Evolutionary conservation across 1,139 yeast species (phyloP).

Genomic region (Diutina sp.): DNA sequence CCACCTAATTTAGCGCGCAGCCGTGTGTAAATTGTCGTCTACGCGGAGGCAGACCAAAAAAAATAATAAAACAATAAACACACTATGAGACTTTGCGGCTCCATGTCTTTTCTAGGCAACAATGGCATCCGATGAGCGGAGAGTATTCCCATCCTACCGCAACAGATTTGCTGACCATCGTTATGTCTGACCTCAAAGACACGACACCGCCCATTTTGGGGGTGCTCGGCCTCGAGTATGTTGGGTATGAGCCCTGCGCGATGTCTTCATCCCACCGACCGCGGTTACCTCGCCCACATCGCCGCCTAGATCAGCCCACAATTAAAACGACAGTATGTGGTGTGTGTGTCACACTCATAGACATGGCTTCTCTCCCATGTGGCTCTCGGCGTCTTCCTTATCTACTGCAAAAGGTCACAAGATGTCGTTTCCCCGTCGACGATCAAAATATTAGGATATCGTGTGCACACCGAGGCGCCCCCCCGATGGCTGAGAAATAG

Average conservation of each 20-base stretch:
- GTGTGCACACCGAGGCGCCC: not conserved
- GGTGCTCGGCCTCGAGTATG: not conserved
- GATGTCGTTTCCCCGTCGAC: not conserved
- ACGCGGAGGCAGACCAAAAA: not conserved
- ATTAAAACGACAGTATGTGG: not conserved
- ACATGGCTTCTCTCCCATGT: not conserved
- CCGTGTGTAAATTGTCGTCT: conserved; percentile 1
- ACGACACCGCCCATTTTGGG: not conserved
- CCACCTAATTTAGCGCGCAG: not conserved
- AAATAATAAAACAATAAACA: not conserved
- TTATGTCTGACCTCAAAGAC: not conserved
- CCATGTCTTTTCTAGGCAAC: not conserved
- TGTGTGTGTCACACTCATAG: not conserved
- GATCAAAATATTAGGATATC: not conserved
- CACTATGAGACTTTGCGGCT: not conserved
- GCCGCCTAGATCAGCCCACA: not conserved
- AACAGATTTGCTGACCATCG: not conserved
- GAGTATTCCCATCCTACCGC: too few relatives aligned
- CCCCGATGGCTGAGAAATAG: not conserved
- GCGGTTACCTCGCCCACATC: not conserved
- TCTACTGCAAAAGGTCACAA: not conserved
- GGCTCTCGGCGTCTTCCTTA: not conserved
- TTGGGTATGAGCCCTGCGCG: not conserved
- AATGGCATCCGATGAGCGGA: not conserved
- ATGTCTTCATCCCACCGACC: not conserved